These are phyloP conservation scores for Rosellinia necatrix DNA, from an alignment of 2,329 filamentous ascomycete genomes.

Conservation along the genomic window DNA sequence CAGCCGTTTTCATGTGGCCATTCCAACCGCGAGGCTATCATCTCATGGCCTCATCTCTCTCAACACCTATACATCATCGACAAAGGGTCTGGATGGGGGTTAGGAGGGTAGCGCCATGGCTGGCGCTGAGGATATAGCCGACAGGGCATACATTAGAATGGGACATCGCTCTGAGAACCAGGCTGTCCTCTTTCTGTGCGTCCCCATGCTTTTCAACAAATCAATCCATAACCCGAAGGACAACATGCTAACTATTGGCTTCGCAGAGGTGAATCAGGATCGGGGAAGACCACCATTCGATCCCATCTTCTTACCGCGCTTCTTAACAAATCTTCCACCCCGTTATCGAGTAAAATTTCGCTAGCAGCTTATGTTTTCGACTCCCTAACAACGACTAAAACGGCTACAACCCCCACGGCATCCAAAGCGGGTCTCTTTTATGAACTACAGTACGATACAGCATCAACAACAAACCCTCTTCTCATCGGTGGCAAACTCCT, in stretches of 20 bases:
- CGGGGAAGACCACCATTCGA: constrained; percentile 93
- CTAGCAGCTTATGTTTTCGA: constrained; percentile 96
- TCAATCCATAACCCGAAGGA: not conserved
- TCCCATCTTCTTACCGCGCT: constrained; percentile 86
- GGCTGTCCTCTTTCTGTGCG: constrained; percentile 89
- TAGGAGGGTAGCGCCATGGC: constrained; percentile 92
- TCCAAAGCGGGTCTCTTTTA: constrained; percentile 96
- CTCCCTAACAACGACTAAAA: constrained; percentile 94
- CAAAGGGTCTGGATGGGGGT: constrained; percentile 85
- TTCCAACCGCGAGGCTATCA: constrained; percentile 86
- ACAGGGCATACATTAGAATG: constrained; percentile 81
- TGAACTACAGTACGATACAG: constrained; percentile 94
- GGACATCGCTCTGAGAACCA: constrained; percentile 92
- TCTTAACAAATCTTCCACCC: constrained; percentile 87
- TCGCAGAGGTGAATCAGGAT: constrained; percentile 86
- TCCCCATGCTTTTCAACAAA: constrained; percentile 35
- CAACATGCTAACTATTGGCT: constrained; percentile 25
- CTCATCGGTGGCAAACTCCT: constrained; percentile 93
- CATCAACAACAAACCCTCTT: constrained; percentile 80
- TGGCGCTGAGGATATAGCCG: constrained; percentile 89
- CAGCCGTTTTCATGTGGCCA: constrained; percentile 87
- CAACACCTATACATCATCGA: constrained; percentile 91
- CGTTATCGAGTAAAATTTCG: constrained; percentile 89
- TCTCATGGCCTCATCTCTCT: constrained; percentile 90
- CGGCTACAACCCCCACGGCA: constrained; percentile 89